A percentile compares a stretch with the other conserved stretches of the same genome.
Conservation (phyloP, 257 asterid genomes). For the Petrea volubilis region DNA sequence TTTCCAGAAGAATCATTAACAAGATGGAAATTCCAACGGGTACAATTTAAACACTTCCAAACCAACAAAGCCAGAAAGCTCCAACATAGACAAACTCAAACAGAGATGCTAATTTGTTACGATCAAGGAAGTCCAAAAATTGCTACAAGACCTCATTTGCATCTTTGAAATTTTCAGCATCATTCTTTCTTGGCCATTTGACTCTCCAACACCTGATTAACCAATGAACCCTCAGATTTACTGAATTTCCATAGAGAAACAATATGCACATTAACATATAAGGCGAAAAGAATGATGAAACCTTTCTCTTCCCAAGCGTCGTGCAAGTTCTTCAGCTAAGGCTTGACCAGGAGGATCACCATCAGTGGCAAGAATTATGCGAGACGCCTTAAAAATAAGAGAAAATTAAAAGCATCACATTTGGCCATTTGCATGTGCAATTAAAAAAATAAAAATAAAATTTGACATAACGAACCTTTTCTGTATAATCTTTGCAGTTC, state of each 20-base stretch:
- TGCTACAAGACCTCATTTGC: slow-evolving; percentile 81
- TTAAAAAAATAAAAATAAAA: slow-evolving; percentile 8
- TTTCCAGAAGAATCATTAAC: not conserved
- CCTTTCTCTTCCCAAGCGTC: slow-evolving; percentile 98
- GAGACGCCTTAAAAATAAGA: slow-evolving; percentile 66
- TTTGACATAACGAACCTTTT: slow-evolving; percentile 50
- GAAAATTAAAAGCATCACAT: slow-evolving; percentile 26
- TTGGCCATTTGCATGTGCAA: slow-evolving; percentile 20
- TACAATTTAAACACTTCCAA: not conserved
- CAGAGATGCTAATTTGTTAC: not conserved
- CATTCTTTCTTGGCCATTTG: slow-evolving; percentile 86
- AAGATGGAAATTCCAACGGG: not conserved
- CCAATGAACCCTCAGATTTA: slow-evolving; percentile 22
- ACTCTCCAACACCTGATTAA: slow-evolving; percentile 93
- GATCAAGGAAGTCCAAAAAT: slow-evolving; percentile 1
- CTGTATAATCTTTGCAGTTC: slow-evolving; percentile 87
- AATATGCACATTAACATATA: slow-evolving; percentile 6
- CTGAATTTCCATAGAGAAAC: not conserved
- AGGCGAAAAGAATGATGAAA: slow-evolving; percentile 26
- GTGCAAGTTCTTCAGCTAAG: slow-evolving; percentile 97
- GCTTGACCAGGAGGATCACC: slow-evolving; percentile 96
- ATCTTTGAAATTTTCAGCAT: slow-evolving; percentile 66
- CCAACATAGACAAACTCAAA: not conserved
- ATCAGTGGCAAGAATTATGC: slow-evolving; percentile 96
- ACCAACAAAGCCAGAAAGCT: not conserved